phyloP scores from a whole-genome alignment of 352 stramenopile genomes.

The Phytophthora constricta region DNA sequence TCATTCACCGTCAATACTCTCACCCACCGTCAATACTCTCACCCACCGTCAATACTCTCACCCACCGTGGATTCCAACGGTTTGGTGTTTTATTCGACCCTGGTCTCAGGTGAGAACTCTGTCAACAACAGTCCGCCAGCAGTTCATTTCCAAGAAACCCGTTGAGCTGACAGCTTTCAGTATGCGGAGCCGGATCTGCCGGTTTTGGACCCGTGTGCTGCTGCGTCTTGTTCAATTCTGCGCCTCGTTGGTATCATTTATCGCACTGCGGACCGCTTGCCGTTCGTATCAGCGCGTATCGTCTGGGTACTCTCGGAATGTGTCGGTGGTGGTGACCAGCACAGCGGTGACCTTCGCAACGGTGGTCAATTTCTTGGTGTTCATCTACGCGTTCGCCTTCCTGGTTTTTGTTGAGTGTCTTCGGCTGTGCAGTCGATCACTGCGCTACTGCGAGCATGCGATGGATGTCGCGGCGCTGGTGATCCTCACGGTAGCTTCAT shows the following conservation, averaged over 20 bases:
- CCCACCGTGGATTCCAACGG: too few species aligned
- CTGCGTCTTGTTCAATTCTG: conserved; percentile 71
- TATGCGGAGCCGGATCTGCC: conserved; percentile 20
- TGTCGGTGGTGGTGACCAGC: conserved; percentile 55
- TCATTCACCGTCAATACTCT: too few species aligned
- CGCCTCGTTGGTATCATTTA: conserved; percentile 58
- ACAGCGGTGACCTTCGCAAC: conserved; percentile 54
- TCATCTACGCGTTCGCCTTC: conserved; percentile 71
- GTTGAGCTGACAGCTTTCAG: too few species aligned
- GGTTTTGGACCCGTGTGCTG: conserved; percentile 45
- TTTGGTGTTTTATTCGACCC: too few species aligned
- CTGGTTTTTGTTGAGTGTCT: conserved; percentile 58
- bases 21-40: too few species aligned
- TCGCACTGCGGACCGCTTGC: conserved; percentile 58
- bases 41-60: too few species aligned
- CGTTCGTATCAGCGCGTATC: conserved; percentile 28
- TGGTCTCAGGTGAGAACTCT: too few species aligned
- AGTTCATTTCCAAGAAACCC: too few species aligned
- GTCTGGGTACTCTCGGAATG: conserved; percentile 46
- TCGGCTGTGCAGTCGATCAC: conserved; percentile 47
- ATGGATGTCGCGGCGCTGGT: conserved; percentile 55
- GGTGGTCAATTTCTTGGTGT: conserved; percentile 68
- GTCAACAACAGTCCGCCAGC: too few species aligned
- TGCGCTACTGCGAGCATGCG: conserved; percentile 50
- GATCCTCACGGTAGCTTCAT: conserved; percentile 49